Evolutionary conservation across 176 grass and related monocot genomes (phyloP), one percentile per base, ranked within the genome.

Genomic region (Canna indica): DNA sequence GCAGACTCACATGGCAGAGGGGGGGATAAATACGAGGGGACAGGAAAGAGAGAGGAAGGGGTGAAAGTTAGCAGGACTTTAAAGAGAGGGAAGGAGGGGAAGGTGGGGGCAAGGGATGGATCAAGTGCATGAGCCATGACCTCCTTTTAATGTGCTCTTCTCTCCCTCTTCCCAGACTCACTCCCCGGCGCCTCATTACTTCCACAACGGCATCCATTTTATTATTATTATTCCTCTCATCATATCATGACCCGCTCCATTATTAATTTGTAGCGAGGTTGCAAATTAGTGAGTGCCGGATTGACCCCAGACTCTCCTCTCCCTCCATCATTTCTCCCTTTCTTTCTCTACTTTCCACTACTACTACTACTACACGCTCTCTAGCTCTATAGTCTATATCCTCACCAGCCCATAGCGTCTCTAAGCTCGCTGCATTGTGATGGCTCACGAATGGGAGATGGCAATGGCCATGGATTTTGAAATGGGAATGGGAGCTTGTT

Each of bases 381-480:
- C 73, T 33, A 10, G 39, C 25, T 5, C 13, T 50, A 16, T 62
- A 5, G 68, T 24, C 83, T 18, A 54, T 38, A 69, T 56, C 77
- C 34, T 63, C 68, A 30, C 20, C 30, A 28, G 63, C 35, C 1
- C 16, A 68, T 64, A 39, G n/a, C n/a, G n/a, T n/a, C n/a, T n/a
- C n/a, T n/a, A n/a, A n/a, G n/a, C 20, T 27, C 16, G 22, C 13
- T 39, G 7, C 38, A 3, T 69, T 27, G 16, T 41, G 56, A 99
- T 99, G 90, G 86, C 86, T 39, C 77, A 82, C 47, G 76, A 94
- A 64, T 93, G 90, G 90, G 87, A 90, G 83, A 80, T 90, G 77
- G 79, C 77, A 76, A 88, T 88, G 83, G 77, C 80, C 31, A 79
- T 80, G 62, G 82, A 88, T 53, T 77, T 83, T 46, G 84, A 82